These are phyloP conservation scores for Kingdonia uniflora DNA, from an alignment of 164 flowering plant species.

Conservation along the genomic window DNA sequence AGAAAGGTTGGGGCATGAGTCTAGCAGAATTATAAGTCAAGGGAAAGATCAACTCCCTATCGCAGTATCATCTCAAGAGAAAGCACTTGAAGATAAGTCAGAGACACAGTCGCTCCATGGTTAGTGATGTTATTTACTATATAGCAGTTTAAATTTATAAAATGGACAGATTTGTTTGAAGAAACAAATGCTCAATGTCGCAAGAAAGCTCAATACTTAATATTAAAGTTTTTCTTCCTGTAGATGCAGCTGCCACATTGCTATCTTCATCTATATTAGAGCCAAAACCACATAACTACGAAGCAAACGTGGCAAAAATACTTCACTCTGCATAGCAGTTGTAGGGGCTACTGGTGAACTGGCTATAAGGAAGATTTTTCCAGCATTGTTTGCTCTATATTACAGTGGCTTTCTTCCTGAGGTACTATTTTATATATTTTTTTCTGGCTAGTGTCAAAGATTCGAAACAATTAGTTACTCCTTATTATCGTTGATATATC, in stretches of 20 bases:
- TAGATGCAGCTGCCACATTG: constrained; percentile 4
- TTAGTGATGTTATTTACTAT: too few species aligned
- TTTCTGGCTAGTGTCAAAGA: background rate
- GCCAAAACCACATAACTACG: constrained; percentile 10
- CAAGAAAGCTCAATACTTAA: constrained; percentile 8
- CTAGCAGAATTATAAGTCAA: too few species aligned
- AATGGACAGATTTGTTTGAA: too few species aligned
- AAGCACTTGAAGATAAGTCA: too few species aligned
- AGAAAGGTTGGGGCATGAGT: too few species aligned
- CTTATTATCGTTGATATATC: background rate
- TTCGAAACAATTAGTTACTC: background rate
- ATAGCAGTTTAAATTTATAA: too few species aligned
- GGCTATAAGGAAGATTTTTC: constrained; percentile 58
- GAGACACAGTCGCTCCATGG: too few species aligned
- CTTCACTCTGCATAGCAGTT: constrained; percentile 56
- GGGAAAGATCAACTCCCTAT: too few species aligned
- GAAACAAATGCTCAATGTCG: too few species aligned
- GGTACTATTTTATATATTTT: constrained; percentile 23
- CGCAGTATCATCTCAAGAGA: too few species aligned
- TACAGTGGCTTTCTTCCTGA: constrained; percentile 60
- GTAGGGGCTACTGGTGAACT: constrained; percentile 72
- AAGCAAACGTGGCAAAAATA: constrained; percentile 10
- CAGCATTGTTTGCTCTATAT: constrained; percentile 70
- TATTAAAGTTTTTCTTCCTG: constrained; percentile 9
- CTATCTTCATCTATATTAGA: constrained; percentile 14